These are phyloP conservation scores for Ceratocystis harringtonii DNA, from an alignment of 2,329 filamentous ascomycete genomes.

Conservation along the genomic window DNA sequence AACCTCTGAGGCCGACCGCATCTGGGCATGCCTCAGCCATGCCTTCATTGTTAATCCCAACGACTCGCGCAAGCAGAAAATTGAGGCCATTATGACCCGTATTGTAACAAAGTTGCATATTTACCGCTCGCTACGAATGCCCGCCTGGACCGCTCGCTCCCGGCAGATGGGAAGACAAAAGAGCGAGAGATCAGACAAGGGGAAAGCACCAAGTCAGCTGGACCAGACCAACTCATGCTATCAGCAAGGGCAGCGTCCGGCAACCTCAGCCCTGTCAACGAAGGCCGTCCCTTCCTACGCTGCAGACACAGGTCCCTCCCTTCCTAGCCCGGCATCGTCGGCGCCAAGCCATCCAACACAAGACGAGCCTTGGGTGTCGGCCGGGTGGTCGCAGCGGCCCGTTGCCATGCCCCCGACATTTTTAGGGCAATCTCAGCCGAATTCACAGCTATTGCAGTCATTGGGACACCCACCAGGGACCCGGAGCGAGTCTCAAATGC, in stretches of 20 bases:
- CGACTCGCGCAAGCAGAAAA: slow-evolving; percentile 29
- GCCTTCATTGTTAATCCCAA: slow-evolving; percentile 47
- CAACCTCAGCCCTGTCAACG: background rate
- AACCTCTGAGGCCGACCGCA: slow-evolving; percentile 44
- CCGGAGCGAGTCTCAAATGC: background rate
- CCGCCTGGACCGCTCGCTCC: slow-evolving; percentile 3
- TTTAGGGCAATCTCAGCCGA: background rate
- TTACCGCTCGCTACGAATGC: slow-evolving; percentile 15
- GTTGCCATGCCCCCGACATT: background rate
- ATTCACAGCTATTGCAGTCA: background rate
- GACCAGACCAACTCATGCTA: background rate
- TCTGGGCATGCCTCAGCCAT: slow-evolving; percentile 58
- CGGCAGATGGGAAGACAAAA: background rate
- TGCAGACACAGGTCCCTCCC: background rate
- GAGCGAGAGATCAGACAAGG: background rate
- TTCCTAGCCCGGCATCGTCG: background rate
- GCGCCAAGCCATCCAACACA: background rate
- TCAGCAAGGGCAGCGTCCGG: background rate
- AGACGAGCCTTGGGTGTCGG: background rate
- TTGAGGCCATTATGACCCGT: slow-evolving; percentile 30
- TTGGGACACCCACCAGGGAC: background rate
- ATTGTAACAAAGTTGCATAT: slow-evolving; percentile 18
- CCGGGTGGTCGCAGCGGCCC: background rate
- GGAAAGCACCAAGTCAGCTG: background rate
- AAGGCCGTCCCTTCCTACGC: background rate